Percentiles rank a stretch among this genome's conserved stretches.
These are phyloP conservation scores for Trichoderma reesei DNA, from an alignment of 495 filamentous ascomycete species.

Conservation along the genomic window DNA sequence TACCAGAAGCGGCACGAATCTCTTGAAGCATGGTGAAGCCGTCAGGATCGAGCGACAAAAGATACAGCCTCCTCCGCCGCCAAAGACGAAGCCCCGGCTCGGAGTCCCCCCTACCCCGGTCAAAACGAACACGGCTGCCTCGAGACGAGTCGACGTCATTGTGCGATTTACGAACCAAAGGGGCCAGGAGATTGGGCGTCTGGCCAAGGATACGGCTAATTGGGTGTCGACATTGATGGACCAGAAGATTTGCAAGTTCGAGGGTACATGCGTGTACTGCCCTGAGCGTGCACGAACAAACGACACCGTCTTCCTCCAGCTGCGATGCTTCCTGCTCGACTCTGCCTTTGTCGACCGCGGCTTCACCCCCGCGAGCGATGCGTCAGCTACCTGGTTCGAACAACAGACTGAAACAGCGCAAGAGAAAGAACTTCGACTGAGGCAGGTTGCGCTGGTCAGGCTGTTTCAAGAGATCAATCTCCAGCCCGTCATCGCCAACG, in stretches of 20 bases:
- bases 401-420: slow-evolving; percentile 69
- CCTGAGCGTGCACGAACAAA: slow-evolving; percentile 79
- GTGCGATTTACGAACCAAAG: slow-evolving; percentile 81
- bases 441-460: slow-evolving; percentile 80
- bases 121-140: slow-evolving; percentile 34
- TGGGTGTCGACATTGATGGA: slow-evolving; percentile 94
- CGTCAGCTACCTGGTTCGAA: slow-evolving; percentile 50
- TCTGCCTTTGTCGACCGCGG: slow-evolving; percentile 53
- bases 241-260: slow-evolving; percentile 80
- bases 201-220: slow-evolving; percentile 82
- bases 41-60: slow-evolving; percentile 83
- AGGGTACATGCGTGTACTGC: slow-evolving; percentile 81
- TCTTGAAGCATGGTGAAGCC: slow-evolving; percentile 66
- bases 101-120: slow-evolving; percentile 19
- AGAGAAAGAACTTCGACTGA: slow-evolving; percentile 72
- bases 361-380: slow-evolving; percentile 56
- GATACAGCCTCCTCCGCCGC: slow-evolving; percentile 50
- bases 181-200: slow-evolving; percentile 76
- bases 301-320: slow-evolving; percentile 84
- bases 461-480: slow-evolving; percentile 85
- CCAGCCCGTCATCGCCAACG: slow-evolving; percentile 59
- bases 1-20: slow-evolving; percentile 66
- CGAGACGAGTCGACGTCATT: slow-evolving; percentile 64
- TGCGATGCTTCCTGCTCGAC: slow-evolving; percentile 66
- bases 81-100: slow-evolving; percentile 35